phyloP scores from a whole-genome alignment of 2,329 filamentous ascomycete species.

The Exophiala sideris region DNA sequence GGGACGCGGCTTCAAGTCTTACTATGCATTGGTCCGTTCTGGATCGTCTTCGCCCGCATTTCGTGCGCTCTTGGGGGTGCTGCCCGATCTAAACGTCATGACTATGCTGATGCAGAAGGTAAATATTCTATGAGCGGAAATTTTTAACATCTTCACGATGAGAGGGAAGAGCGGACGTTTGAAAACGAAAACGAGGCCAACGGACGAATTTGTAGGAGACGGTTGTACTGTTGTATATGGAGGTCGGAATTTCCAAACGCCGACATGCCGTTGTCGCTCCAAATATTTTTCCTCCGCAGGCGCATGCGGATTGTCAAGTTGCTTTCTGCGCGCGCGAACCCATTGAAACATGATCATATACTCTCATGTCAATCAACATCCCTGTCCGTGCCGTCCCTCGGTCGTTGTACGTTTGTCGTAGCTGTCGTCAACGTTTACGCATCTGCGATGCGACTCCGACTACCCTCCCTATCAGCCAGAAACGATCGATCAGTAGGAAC shows the following conservation, averaged over 20 bases:
- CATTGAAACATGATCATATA: neutral
- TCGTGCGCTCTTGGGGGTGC: neutral
- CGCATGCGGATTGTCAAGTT: neutral
- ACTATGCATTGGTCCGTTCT: neutral
- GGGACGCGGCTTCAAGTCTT: too few species aligned
- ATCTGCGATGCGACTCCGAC: neutral
- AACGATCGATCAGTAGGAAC: constrained; percentile 38
- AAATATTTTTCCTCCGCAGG: constrained; percentile 6
- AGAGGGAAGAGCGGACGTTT: neutral
- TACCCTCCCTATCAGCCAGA: constrained; percentile 3
- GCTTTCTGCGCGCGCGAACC: neutral
- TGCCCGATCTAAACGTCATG: neutral
- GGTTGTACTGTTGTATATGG: too few species aligned
- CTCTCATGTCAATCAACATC: constrained; percentile 7
- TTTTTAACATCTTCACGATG: too few species aligned
- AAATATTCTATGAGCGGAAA: too few species aligned
- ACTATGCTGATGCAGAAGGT: too few species aligned
- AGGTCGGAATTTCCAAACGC: neutral
- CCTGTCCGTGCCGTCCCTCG: constrained; percentile 7
- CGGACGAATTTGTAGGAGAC: neutral
- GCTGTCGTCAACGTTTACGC: constrained; percentile 12
- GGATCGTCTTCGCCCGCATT: neutral
- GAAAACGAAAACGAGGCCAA: neutral
- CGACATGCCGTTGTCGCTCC: neutral
- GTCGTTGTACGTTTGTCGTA: constrained; percentile 16